These are phyloP conservation scores for Asterophora parasitica DNA, from an alignment of 768 basidiomycete species.

Conservation along the genomic window DNA sequence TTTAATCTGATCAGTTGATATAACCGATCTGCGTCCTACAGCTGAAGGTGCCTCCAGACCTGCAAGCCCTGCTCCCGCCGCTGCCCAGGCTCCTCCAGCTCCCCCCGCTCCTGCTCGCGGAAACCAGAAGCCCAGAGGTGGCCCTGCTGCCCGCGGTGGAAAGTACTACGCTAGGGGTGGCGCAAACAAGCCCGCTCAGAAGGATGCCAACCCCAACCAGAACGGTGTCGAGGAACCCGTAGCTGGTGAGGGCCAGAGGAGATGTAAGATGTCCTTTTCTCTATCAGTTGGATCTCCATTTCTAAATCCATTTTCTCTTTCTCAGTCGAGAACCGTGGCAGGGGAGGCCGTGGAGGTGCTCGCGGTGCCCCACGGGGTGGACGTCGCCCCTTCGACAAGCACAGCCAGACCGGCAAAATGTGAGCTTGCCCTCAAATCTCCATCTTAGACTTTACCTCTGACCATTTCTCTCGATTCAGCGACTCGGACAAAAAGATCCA, in stretches of 20 bases:
- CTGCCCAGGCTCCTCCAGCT: conserved; percentile 30
- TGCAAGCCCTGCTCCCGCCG: conserved; percentile 32
- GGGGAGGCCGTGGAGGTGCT: conserved; percentile 38
- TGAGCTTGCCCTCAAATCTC: conserved; percentile 30
- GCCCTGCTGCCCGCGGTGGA: conserved; percentile 62
- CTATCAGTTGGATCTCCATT: conserved; percentile 1
- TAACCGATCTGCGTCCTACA: conserved; percentile 16
- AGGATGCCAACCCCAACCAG: conserved; percentile 33
- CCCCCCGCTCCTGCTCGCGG: conserved; percentile 38
- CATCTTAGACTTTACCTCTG: not conserved
- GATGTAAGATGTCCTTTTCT: conserved; percentile 24
- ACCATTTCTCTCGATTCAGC: conserved; percentile 33
- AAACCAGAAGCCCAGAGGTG: conserved; percentile 44
- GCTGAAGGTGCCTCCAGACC: conserved; percentile 48
- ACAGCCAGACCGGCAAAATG: conserved; percentile 83
- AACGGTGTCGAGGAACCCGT: conserved; percentile 37
- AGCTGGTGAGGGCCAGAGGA: conserved; percentile 29
- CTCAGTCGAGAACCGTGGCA: conserved; percentile 45
- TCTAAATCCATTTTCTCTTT: conserved; percentile 12
- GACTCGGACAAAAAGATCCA: conserved; percentile 95
- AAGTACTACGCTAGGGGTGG: conserved; percentile 68
- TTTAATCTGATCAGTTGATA: conserved; percentile 15
- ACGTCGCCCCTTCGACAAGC: conserved; percentile 80
- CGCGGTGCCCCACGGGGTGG: conserved; percentile 53
- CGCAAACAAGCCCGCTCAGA: conserved; percentile 31